Evolutionary conservation across 805 yeast genomes (phyloP).

Genomic region (Saturnispora gosingensis): DNA sequence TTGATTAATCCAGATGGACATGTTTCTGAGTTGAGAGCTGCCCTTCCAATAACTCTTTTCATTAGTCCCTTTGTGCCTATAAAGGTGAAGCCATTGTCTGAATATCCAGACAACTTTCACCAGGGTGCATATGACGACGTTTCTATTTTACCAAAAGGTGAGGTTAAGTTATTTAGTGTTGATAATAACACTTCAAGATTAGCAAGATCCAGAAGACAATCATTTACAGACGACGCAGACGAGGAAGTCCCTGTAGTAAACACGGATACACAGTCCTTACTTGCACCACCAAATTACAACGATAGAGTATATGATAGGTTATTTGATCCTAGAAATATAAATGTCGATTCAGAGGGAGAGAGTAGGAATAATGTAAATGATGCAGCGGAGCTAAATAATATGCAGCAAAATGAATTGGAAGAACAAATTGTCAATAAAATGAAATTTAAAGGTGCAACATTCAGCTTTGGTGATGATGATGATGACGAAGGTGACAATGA

Average conservation of each 20-base stretch:
- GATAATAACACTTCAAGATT: constrained; percentile 13
- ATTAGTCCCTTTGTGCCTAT: constrained; percentile 70
- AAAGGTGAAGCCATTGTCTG: constrained; percentile 33
- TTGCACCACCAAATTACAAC: constrained; percentile 84
- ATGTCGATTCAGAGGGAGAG: background rate
- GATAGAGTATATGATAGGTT: constrained; percentile 73
- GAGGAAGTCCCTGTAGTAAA: constrained; percentile 11
- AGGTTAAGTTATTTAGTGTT: constrained; percentile 20
- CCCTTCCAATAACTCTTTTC: constrained; percentile 57
- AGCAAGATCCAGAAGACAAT: constrained; percentile 5
- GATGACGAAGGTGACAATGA: background rate
- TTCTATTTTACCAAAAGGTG: constrained; percentile 21
- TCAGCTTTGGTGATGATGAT: constrained; percentile 8
- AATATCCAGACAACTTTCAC: constrained; percentile 19
- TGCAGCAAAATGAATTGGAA: background rate
- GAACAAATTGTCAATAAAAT: background rate
- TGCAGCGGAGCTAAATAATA: no score
- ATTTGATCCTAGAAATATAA: constrained; percentile 27
- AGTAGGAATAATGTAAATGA: background rate
- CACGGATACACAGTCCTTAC: constrained; percentile 33
- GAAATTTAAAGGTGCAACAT: background rate
- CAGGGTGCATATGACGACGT: constrained; percentile 21
- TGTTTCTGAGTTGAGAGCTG: constrained; percentile 82
- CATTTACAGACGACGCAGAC: constrained; percentile 1
- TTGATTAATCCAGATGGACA: constrained; percentile 87